Base-by-base conservation (phyloP, 2,329 filamentous ascomycete genomes). In the Fusarium nisikadoi region DNA sequence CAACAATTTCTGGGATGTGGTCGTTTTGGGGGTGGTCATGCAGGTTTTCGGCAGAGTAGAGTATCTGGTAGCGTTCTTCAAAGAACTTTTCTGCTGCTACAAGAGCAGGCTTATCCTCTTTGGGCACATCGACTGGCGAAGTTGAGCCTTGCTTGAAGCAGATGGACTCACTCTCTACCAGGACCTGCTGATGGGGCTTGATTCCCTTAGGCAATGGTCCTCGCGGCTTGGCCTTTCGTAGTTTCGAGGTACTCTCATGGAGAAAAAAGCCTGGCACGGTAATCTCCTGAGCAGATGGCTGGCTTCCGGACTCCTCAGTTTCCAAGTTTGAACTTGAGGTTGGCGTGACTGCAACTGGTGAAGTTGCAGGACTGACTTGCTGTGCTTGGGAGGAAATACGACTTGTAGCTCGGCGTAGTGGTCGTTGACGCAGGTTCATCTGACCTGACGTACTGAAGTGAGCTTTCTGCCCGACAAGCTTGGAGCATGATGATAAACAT, bases 1-100 rank as follows among this genome's bases (percentile, higher is more conserved):
- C 87, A 78, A 93, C 92, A 55, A 97, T 88, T 72, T 90, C 88
- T 47, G 88, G 88, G 8, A 85, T 80, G 68, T 83, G 82, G 29
- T 83, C 84, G 78, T 90, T 90, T 74, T 83, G 77, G 35, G 82
- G 83, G 65, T 90, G 83, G 75, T 87, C 77, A 58, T 84, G 82
- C 69, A 88, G 84, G 47, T 78, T 75, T 41, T 83, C 83, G 23
- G 85, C 86, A 20, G 85, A 85, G 81, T 88, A 88, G 71, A 89
- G 82, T 70, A 87, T 85, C 7, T 68, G 66, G 42, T 77, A 79
- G 41, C 62, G 61, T 6, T 77, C 68, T 42, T 69, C 65, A 72
- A 83, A 82, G 74, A 82, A 83, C 36, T 73, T 75, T 41, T 73
- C 74, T 2, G 79, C 80, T 25, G 75, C 66, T 41, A 71, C 71